Conservation (phyloP, 2,329 filamentous ascomycete species). For the Microdochium trichocladiopsis region DNA sequence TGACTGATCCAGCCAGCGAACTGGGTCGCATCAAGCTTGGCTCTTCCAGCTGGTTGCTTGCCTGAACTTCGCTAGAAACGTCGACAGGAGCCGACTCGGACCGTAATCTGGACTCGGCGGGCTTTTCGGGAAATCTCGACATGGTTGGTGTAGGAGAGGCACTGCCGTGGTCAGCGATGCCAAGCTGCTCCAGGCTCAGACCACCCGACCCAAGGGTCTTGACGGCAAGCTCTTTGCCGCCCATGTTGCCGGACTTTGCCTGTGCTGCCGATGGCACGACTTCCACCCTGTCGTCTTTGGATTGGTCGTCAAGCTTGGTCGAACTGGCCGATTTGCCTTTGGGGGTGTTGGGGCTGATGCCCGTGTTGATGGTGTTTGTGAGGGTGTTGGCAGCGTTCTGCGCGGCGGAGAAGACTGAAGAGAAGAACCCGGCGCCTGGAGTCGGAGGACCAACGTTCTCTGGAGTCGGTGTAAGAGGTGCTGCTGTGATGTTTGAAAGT, state of each 20-base stretch:
- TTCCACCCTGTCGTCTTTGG: slow-evolving; percentile 30
- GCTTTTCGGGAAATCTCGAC: slow-evolving; percentile 43
- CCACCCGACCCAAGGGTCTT: slow-evolving; percentile 87
- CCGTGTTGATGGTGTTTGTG: slow-evolving; percentile 51
- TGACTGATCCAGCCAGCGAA: slow-evolving; percentile 45
- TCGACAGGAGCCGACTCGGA: slow-evolving; percentile 56
- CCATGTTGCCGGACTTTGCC: slow-evolving; percentile 30
- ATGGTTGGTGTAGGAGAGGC: slow-evolving; percentile 47
- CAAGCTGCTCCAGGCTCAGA: slow-evolving; percentile 81
- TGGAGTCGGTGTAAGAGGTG: slow-evolving; percentile 67
- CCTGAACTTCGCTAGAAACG: slow-evolving; percentile 13
- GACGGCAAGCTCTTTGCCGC: slow-evolving; percentile 66
- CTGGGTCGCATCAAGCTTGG: slow-evolving; percentile 31
- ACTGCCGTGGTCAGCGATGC: slow-evolving; percentile 58
- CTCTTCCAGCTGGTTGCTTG: slow-evolving; percentile 31
- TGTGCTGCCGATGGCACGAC: slow-evolving; percentile 35
- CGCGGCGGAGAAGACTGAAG: slow-evolving; percentile 83
- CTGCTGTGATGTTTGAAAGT: slow-evolving; percentile 67
- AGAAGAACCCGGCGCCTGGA: slow-evolving; percentile 75
- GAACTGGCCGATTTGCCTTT: slow-evolving; percentile 39
- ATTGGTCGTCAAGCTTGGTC: slow-evolving; percentile 25
- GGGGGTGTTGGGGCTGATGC: slow-evolving; percentile 57
- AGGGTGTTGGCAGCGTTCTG: slow-evolving; percentile 81
- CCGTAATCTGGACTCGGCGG: slow-evolving; percentile 35
- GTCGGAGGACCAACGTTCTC: slow-evolving; percentile 50